Base-by-base conservation (phyloP, 805 yeast genomes). In the Ogataea siamensis region DNA sequence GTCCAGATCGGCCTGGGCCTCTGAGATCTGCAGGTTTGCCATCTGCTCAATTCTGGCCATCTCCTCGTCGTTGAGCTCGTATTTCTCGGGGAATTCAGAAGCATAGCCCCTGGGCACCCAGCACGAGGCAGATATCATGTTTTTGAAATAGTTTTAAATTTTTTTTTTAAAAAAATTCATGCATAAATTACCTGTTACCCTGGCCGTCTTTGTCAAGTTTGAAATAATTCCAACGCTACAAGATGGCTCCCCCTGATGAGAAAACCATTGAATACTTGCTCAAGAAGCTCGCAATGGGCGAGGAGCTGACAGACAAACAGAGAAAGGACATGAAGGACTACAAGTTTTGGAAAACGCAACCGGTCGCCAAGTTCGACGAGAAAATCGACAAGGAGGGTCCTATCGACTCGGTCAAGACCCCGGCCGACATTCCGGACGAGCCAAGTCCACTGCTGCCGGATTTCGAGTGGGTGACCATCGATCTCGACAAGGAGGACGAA, bases 41-140 rank as follows among this genome's bases (percentile, higher is more conserved):
- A 93, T 73, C 49, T 80, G 78, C 45, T 81, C 76, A 58, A 93
- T 88, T 64, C 97, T 76, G 40, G 78, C 91, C 86, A 93, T 81
- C 65, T 93, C 99, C 43, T 76, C 91, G 46, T 93, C 98, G 50
- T 88, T 81, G 38, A 91, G 67, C 50, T 87, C 95, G 54, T 87
- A 88, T 56, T 83, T 77, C 54, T 79, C 87, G 5, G 99, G 98
- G 57, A 82, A 86, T 62, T 89, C 97, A 25, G 94, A 76, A 19
- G 99, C 94, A 62, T 73, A 84, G 5, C 99, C 99, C 55, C 96
- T 78, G 34, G 98, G 97, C 16, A 91, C 96, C 98, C 99, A 93
- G 35, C 81, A 69, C 33, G 93, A 80, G 18, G 97, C 83, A 26
- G 99, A 87, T 47, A 91, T 83, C 96, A 89, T 88, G 15, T n/a